Evolutionary conservation across 305 asterid species (phyloP), one percentile per base, ranked within the genome.

Genomic region (Withania somnifera): DNA sequence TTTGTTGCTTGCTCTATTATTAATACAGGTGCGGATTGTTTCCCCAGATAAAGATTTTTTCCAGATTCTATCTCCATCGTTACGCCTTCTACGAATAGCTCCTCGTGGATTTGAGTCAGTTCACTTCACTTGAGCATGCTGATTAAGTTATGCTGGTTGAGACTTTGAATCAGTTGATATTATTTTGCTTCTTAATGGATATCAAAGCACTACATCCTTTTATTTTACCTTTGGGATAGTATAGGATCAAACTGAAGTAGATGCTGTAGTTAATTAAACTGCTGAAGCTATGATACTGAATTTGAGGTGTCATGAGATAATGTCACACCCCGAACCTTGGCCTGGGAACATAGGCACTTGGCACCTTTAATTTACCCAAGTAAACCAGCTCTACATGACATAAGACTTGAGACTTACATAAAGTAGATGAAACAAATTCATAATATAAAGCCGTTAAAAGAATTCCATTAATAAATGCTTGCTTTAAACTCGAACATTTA

Each of bases 1-100:
- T 63, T 78, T 63, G 83, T 80, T 77, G 80, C 61, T 76, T 85
- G 54, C 78, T 26, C 82, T 86, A 75, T 57, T 32, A 83, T 81
- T 82, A 63, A 56, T 88, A 83, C 91, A 95, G 99, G 99, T 95
- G 45, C 94, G 99, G 84, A 97, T 95, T 82, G 99, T 95, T 82
- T 96, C 99, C 78, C 99, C 99, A 0, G 99, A 96, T 90, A 96
- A 92, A 88, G 99, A 96, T 85, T 96, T 95, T 86, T 95, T 95
- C 58, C 99, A 95, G 92, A 92, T 95, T 83, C 88, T 95, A 6
- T 94, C 98, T 84, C 99, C 99, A 84, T 95, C 99, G 50, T 82
- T 95, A 87, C 99, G 99, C 82, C 95, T 95, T 50, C 82, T 95
- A 87, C 95, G 98, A 88, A 93, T 93, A 80, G 99, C 99, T 85